Percentiles rank a stretch among this genome's conserved stretches.
These are phyloP conservation scores for Podochytrium sp. DNA, from an alignment of 192 early-diverging fungal species.

Conservation along the genomic window DNA sequence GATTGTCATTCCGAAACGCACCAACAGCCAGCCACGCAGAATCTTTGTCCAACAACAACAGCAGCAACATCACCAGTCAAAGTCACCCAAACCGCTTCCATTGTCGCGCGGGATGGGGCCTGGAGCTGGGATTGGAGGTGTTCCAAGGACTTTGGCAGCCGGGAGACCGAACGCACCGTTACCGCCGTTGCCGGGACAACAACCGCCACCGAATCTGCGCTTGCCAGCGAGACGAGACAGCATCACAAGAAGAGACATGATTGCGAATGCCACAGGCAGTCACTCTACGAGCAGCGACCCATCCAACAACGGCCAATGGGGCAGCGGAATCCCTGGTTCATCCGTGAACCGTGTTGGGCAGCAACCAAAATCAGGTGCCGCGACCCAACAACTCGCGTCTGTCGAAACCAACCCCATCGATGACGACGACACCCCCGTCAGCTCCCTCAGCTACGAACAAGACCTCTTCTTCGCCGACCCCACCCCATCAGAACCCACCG, in stretches of 20 bases:
- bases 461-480: background rate
- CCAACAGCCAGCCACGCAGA: background rate
- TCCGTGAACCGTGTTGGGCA: background rate
- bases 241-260: no score
- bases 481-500: background rate
- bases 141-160: no score
- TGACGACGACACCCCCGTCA: background rate
- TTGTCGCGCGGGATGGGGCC: background rate
- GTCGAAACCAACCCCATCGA: no score
- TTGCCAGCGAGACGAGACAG: no score
- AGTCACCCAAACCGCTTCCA: background rate
- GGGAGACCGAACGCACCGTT: background rate
- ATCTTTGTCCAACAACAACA: conserved; percentile 5
- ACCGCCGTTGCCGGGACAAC: background rate
- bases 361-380: background rate
- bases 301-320: conserved; percentile 4
- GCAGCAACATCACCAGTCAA: background rate
- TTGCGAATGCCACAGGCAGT: no score
- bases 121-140: no score
- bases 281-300: no score
- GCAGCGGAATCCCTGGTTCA: background rate
- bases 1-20: conserved; percentile 14
- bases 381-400: background rate
- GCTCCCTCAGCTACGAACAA: background rate
- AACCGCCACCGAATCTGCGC: background rate